These are phyloP conservation scores for Fusarium nelsonii DNA, from an alignment of 2,329 filamentous ascomycete genomes.

Conservation along the genomic window DNA sequence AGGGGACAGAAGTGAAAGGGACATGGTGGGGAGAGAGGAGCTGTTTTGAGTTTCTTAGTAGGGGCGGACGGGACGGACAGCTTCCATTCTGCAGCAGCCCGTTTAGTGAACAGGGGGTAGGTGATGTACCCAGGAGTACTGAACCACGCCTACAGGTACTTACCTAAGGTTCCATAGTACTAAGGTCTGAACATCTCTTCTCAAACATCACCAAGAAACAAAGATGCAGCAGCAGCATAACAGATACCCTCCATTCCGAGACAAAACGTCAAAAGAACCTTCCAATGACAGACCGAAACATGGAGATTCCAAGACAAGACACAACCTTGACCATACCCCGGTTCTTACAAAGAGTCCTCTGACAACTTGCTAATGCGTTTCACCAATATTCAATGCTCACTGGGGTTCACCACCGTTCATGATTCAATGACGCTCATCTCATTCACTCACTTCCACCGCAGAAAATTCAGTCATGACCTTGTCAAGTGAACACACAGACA, in stretches of 20 bases:
- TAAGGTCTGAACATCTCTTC: not conserved
- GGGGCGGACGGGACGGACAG: conserved; percentile 37
- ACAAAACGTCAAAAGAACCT: conserved; percentile 21
- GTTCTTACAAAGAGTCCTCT: conserved; percentile 28
- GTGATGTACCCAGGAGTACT: not conserved
- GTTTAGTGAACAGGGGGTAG: not conserved
- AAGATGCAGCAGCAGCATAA: conserved; percentile 20
- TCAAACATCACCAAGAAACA: conserved; percentile 16
- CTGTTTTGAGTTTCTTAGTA: conserved; percentile 20
- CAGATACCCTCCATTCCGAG: conserved; percentile 14
- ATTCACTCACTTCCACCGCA: not conserved
- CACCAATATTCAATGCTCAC: conserved; percentile 9
- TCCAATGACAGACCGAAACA: conserved; percentile 33
- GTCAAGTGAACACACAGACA: conserved; percentile 6
- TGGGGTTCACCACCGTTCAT: not conserved
- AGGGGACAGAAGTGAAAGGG: conserved; percentile 15
- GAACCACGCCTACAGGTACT: not conserved
- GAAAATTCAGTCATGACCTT: conserved; percentile 5
- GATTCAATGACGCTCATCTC: not conserved
- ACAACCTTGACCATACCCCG: conserved; percentile 6
- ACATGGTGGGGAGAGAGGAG: conserved; percentile 18
- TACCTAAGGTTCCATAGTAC: not conserved
- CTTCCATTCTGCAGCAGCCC: conserved; percentile 6
- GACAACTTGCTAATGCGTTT: conserved; percentile 18
- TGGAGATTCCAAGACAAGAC: conserved; percentile 1